Percentiles rank a stretch among this genome's conserved stretches.
phyloP scores from a whole-genome alignment of 257 asterid genomes.

The Petunia axillaris region DNA sequence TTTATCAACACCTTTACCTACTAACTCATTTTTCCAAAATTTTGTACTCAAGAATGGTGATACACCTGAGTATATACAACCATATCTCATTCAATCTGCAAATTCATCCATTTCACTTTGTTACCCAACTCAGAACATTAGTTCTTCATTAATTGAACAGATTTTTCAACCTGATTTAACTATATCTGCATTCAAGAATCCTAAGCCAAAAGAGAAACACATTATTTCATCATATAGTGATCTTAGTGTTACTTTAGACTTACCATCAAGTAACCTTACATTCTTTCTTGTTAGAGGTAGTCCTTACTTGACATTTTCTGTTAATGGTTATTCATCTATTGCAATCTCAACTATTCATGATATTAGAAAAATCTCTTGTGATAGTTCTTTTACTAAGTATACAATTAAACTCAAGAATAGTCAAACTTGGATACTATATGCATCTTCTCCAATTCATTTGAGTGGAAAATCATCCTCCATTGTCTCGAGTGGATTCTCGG shows the following conservation, averaged over 20 bases:
- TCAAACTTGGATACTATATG: slow-evolving; percentile 83
- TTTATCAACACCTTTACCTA: slow-evolving; percentile 74
- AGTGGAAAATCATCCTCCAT: slow-evolving; percentile 46
- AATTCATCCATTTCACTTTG: slow-evolving; percentile 65
- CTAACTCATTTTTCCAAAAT: slow-evolving; percentile 90
- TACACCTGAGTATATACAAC: slow-evolving; percentile 86
- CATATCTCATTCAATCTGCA: slow-evolving; percentile 70
- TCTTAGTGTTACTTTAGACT: slow-evolving; percentile 74
- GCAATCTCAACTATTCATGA: slow-evolving; percentile 78
- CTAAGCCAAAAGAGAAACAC: slow-evolving; percentile 48
- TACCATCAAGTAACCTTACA: slow-evolving; percentile 68
- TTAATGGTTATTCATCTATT: slow-evolving; percentile 39
- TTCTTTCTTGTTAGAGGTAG: slow-evolving; percentile 88
- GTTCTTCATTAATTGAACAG: slow-evolving; percentile 63
- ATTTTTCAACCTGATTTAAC: slow-evolving; percentile 64
- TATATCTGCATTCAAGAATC: slow-evolving; percentile 54
- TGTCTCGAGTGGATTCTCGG: slow-evolving; percentile 57
- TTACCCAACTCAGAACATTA: slow-evolving; percentile 59
- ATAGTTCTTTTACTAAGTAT: slow-evolving; percentile 57
- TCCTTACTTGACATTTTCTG: slow-evolving; percentile 77
- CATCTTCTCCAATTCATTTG: slow-evolving; percentile 68
- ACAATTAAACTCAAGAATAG: slow-evolving; percentile 69
- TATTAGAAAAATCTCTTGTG: slow-evolving; percentile 54
- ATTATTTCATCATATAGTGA: slow-evolving; percentile 71
- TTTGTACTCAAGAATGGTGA: slow-evolving; percentile 81